Evolutionary conservation across 2,329 filamentous ascomycete genomes (phyloP), one percentile per base, ranked within the genome.

Genomic region (Lachnum nothofagi): DNA sequence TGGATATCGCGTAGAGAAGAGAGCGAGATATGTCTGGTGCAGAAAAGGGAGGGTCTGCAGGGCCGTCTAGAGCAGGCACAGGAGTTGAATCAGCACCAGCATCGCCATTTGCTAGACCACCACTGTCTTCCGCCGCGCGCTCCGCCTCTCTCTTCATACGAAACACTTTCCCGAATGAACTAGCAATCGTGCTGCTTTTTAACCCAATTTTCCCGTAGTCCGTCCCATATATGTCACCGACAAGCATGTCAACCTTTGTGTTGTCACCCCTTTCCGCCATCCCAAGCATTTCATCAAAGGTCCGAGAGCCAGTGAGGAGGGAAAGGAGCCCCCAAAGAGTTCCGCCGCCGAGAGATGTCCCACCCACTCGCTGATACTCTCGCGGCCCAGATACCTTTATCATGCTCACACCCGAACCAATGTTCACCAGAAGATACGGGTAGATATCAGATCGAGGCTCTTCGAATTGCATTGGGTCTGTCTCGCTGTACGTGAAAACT

Each of bases 241-340:
- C 93, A 16, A 98, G 76, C 84, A 98, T 91, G 65, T 98, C 93
- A 8, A 98, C 93, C 23, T 86, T 85, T 31, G 85, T 78, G 63
- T 98, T 98, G 70, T 98, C 93, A 22, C 93, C 93, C 27, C 82
- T 77, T 56, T 93, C 93, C 1, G 93, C 91, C 73, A 94, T 85
- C 46, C 85, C 84, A 29, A 98, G 77, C 93, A 98, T 98, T 60
- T 95, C 91, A 67, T 97, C 93, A 65, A 98, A 98, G n/a, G 84
- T 91, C 47, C 86, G 80, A 19, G 91, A 89, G n/a, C 91, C 90
- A 0, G 93, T 98, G 33, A 98, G 76, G 44, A 98, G 78, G 10
- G 88, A 93, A 31, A 98, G 77, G 20, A 98, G 75, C 1, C 93
- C 93, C 93, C 93, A 98, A 44, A 98, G 84, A 1, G 93, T 98